Evolutionary conservation across 148 eudicot genomes (phyloP).

Genomic region (Vaccinium myrtillus): DNA sequence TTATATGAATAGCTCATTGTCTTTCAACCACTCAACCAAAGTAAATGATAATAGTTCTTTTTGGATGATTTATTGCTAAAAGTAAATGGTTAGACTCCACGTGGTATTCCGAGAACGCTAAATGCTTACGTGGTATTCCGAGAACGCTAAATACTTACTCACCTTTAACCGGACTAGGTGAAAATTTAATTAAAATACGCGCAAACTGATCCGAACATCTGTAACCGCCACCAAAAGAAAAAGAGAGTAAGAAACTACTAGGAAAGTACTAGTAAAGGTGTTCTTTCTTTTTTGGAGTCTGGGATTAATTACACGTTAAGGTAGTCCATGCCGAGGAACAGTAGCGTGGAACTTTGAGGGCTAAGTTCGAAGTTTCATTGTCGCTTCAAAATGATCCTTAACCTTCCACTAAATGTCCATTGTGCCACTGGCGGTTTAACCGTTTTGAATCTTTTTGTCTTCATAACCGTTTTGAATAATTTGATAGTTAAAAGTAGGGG

Average conservation of each 20-base stretch:
- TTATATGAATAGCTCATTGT: no score
- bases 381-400: neutral
- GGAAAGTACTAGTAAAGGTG: neutral
- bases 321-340: slow-evolving; percentile 27
- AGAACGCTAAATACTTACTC: no score
- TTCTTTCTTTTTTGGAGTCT: neutral
- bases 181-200: no score
- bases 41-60: no score
- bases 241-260: neutral
- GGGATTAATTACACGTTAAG: slow-evolving; percentile 16
- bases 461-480: neutral
- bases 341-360: slow-evolving; percentile 6
- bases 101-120: no score
- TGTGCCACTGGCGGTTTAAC: neutral
- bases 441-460: neutral
- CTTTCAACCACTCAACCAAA: no score
- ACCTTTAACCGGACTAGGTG: no score
- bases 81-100: no score
- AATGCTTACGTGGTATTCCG: no score
- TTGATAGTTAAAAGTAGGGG: no score
- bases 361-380: slow-evolving; percentile 4
- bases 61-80: no score
- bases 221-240: no score
- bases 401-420: neutral
- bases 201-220: neutral